Conservation (phyloP, 2,329 filamentous ascomycete genomes). For the Pleochaeta shiraiana region DNA sequence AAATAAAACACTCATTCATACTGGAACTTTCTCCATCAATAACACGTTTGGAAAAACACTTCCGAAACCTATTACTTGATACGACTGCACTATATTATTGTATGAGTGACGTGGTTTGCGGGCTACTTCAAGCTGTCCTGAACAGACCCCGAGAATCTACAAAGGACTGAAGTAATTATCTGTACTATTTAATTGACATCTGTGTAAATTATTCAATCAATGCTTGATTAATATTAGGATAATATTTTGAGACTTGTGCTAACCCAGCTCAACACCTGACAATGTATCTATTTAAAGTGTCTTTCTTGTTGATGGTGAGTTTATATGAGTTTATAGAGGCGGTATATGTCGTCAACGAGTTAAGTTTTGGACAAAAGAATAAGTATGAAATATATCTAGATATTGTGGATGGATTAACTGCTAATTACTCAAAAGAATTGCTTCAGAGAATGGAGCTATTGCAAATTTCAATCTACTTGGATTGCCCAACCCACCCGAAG, state of each 20-base stretch:
- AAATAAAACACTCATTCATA: conserved; percentile 27
- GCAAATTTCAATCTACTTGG: conserved; percentile 17
- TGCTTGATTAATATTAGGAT: too few relatives aligned
- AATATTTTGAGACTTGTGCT: background rate
- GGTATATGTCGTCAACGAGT: conserved; percentile 13
- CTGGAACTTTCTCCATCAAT: conserved; percentile 28
- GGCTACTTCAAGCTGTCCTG: conserved; percentile 16
- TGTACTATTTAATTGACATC: too few relatives aligned
- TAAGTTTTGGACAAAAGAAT: conserved; percentile 22
- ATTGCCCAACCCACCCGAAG: conserved; percentile 31
- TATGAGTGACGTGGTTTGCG: conserved; percentile 21
- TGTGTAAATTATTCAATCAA: too few relatives aligned
- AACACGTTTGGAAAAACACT: conserved; percentile 23
- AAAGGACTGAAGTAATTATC: conserved; percentile 5
- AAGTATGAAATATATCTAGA: background rate
- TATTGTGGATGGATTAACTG: background rate
- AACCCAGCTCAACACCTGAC: background rate
- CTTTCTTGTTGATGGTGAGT: background rate
- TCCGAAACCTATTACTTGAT: conserved; percentile 27
- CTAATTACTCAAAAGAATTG: background rate
- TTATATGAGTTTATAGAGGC: background rate
- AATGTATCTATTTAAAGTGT: background rate
- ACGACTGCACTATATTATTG: conserved; percentile 21
- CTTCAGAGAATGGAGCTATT: conserved; percentile 9
- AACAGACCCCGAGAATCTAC: conserved; percentile 7